phyloP scores from a whole-genome alignment of 192 early-diverging fungal genomes.

The Mortierella hygrophila region DNA sequence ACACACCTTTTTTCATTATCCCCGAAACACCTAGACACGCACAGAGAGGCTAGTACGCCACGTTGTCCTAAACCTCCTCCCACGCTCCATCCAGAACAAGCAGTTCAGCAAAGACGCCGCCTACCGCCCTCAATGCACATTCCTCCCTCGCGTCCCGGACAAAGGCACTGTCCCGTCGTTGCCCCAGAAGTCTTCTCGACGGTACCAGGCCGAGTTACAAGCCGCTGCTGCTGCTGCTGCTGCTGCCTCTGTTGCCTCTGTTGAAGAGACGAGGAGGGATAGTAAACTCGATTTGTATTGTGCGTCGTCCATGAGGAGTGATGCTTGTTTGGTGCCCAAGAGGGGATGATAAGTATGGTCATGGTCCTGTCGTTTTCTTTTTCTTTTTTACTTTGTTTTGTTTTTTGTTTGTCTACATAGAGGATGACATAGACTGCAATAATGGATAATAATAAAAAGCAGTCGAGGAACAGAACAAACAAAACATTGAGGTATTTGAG shows the following conservation, averaged over 20 bases:
- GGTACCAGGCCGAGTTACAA: background rate
- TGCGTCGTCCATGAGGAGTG: no score
- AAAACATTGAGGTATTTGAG: no score
- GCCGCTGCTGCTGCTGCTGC: background rate
- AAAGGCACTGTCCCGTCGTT: slow-evolving; percentile 2
- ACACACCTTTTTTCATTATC: background rate
- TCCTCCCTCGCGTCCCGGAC: background rate
- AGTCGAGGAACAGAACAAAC: no score
- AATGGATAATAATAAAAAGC: no score
- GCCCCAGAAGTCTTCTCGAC: background rate
- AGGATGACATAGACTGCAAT: no score
- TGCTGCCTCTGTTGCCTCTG: background rate
- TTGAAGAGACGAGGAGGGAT: background rate
- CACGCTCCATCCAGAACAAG: slow-evolving; percentile 11
- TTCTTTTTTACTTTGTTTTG: no score
- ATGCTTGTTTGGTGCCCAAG: no score
- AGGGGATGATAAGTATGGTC: no score
- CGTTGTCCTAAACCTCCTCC: slow-evolving; percentile 20
- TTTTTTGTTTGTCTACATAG: no score
- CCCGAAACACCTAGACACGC: slow-evolving; percentile 3
- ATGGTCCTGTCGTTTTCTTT: no score
- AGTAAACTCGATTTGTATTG: background rate
- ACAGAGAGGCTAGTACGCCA: slow-evolving; percentile 8
- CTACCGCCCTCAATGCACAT: slow-evolving; percentile 24
- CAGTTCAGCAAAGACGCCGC: slow-evolving; percentile 13